A percentile compares a stretch with the other conserved stretches of the same genome.
phyloP scores from a whole-genome alignment of 345 rosid genomes.

The Gossypium herbaceum region DNA sequence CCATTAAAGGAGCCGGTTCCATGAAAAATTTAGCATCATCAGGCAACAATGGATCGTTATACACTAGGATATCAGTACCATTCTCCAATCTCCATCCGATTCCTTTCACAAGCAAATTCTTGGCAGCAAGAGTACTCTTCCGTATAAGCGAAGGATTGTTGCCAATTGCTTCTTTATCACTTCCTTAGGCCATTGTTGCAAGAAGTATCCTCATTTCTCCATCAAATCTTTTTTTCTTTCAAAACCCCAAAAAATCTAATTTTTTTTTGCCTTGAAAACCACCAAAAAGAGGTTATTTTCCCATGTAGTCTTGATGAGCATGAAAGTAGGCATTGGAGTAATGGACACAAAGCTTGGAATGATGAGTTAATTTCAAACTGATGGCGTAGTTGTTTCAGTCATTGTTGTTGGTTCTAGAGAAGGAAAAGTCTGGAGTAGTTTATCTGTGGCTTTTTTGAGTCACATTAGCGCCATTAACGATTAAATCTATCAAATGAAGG shows the following conservation, averaged over 20 bases:
- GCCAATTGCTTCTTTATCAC: constrained; percentile 22
- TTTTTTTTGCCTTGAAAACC: constrained; percentile 14
- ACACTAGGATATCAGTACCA: too few species aligned
- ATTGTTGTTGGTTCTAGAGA: constrained; percentile 90
- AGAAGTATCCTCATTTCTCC: constrained; percentile 11
- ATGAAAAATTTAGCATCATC: too few species aligned
- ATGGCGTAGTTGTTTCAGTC: constrained; percentile 78
- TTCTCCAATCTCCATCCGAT: too few species aligned
- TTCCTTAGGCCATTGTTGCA: constrained; percentile 6
- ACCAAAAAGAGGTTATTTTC: not conserved
- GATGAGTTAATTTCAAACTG: constrained; percentile 76
- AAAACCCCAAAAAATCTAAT: constrained; percentile 20
- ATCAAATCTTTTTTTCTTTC: constrained; percentile 29
- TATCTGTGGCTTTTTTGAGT: too few species aligned
- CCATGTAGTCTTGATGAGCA: constrained; percentile 51
- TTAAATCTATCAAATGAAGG: too few species aligned
- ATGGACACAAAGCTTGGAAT: constrained; percentile 95
- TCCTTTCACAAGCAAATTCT: too few species aligned
- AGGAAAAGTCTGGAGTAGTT: constrained; percentile 31
- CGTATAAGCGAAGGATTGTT: not conserved
- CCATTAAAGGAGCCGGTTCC: too few species aligned
- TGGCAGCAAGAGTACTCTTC: too few species aligned
- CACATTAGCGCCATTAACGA: too few species aligned
- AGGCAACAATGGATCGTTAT: too few species aligned
- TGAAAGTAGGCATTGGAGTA: constrained; percentile 86